Evolutionary conservation across 2,329 filamentous ascomycete species (phyloP), one percentile per base, ranked within the genome.

Genomic region (Pseudopyricularia javanii): DNA sequence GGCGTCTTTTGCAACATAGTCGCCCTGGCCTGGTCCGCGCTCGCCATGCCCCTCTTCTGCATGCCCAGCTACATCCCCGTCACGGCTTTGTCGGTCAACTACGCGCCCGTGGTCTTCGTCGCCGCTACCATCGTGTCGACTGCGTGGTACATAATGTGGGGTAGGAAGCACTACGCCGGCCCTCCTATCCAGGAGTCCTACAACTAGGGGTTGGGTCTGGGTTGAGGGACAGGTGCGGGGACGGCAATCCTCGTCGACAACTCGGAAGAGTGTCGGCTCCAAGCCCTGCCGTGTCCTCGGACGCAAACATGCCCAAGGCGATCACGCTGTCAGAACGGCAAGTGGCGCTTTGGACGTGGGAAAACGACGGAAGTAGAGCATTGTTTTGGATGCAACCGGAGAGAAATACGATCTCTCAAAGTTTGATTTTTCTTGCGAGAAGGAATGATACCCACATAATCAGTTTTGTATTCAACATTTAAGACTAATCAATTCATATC

Each of bases 11-110:
- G 37, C 49, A 57, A 57, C 53, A 28, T 51, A 15, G 17, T 57
- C 15, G 50, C 56, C 12, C 28, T 57, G 8, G 79, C 69, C 51
- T 88, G 85, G 85, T 83, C 80, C 53, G 59, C 74, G 14, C 74
- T 89, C 52, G 83, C 82, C 34, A 78, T 88, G 51, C 83, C 85
- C 1, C 76, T 88, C 15, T 88, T 88, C 73, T 88, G 81, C 67
- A 86, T 86, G 81, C 85, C 83, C 0, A 75, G 80, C 0, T 67
- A 67, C 45, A 69, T 86, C n/a, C 80, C 80, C 6, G 80, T 85
- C 37, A 75, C 74, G 0, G 66, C 74, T 6, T 63, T 68, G 17
- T 74, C 71, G 37, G 83, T 88, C 73, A 89, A 89, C 73, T 89
- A 87, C 65, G 85, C 84, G 1, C 81, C 81, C 14, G 85, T 82